Conservation (phyloP, 805 yeast genomes). For the Komagataella ulmi region DNA sequence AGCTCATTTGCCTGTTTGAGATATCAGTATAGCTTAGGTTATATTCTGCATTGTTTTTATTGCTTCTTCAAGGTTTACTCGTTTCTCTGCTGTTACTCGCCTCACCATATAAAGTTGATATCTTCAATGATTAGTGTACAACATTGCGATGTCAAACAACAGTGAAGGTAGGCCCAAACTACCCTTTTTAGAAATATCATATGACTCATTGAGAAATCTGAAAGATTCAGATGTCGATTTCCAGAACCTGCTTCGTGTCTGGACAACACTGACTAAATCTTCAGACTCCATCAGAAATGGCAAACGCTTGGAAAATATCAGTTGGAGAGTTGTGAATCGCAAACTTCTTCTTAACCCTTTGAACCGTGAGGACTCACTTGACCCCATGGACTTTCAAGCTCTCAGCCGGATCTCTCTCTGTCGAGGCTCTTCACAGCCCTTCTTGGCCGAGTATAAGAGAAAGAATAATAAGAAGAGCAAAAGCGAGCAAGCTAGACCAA, state of each 20-base stretch:
- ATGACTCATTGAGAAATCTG: conserved; percentile 11
- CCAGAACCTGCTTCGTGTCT: conserved; percentile 24
- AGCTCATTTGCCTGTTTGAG: background rate
- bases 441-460: conserved; percentile 1
- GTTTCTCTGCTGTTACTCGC: background rate
- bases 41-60: background rate
- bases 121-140: background rate
- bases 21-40: background rate
- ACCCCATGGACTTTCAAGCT: conserved; percentile 14
- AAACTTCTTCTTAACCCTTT: conserved; percentile 10
- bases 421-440: conserved; percentile 3
- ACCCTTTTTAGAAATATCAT: conserved; percentile 19
- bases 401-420: conserved; percentile 14
- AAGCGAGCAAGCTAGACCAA: background rate
- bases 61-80: background rate
- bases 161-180: background rate
- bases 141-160: background rate
- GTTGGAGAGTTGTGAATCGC: conserved; percentile 22
- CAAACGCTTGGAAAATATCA: conserved; percentile 19
- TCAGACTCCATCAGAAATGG: conserved; percentile 18
- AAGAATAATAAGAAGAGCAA: background rate
- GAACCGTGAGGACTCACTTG: conserved; percentile 3
- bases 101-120: background rate
- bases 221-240: conserved; percentile 17
- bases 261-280: conserved; percentile 24